A percentile compares a stretch with the other conserved stretches of the same genome.
These are phyloP conservation scores for Haberlea rhodopensis DNA, from an alignment of 257 asterid species.

Conservation along the genomic window DNA sequence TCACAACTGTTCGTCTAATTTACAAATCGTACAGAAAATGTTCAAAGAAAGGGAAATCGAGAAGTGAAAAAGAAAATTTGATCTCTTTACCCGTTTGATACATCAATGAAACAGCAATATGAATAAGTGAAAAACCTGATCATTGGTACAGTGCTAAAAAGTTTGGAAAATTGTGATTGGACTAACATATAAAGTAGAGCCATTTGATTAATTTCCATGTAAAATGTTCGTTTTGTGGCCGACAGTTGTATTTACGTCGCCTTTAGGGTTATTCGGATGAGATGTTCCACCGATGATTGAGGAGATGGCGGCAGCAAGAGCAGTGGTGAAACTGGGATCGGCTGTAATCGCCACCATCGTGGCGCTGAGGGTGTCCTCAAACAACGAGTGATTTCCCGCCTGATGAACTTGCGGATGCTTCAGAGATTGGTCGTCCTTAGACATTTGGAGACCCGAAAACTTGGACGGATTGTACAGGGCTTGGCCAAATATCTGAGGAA, in stretches of 20 bases:
- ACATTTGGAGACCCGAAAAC: neutral
- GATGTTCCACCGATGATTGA: neutral
- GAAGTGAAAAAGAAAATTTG: too few relatives aligned
- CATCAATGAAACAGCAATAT: neutral
- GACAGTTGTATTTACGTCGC: neutral
- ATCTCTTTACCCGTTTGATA: neutral
- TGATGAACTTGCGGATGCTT: neutral
- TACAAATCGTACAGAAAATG: too few relatives aligned
- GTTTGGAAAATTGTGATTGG: neutral
- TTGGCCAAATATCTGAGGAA: neutral
- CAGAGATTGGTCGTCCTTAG: neutral
- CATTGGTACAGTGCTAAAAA: neutral
- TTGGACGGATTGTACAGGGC: neutral
- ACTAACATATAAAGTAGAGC: too few relatives aligned
- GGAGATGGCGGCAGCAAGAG: constrained; percentile 3
- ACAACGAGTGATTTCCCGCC: neutral
- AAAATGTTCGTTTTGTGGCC: neutral
- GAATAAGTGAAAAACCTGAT: neutral
- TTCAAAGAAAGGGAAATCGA: too few relatives aligned
- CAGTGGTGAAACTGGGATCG: neutral
- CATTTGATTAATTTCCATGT: neutral
- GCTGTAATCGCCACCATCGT: neutral
- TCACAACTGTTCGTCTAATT: too few relatives aligned
- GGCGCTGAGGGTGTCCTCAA: neutral
- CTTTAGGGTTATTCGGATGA: neutral